Evolutionary conservation across 495 filamentous ascomycete species (phyloP).

Genomic region (Amniculicola lignicola): DNA sequence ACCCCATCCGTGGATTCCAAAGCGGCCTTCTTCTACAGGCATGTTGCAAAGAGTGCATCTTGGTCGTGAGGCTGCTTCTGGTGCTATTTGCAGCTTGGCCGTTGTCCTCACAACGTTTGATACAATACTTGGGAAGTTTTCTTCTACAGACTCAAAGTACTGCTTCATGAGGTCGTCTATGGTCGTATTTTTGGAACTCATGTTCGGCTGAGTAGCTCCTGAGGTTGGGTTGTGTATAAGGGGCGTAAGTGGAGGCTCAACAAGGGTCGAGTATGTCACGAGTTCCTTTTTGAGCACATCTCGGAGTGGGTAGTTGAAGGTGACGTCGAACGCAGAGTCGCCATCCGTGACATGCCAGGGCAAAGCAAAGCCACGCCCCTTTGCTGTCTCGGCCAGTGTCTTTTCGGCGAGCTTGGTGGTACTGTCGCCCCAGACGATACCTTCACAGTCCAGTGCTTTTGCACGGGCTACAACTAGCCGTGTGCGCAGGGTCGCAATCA

Average conservation of each 20-base stretch:
- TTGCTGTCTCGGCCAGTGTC: slow-evolving; percentile 81
- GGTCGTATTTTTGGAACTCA: slow-evolving; percentile 57
- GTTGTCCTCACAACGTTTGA: slow-evolving; percentile 89
- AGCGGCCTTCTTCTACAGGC: slow-evolving; percentile 29
- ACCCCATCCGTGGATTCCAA: slow-evolving; percentile 37
- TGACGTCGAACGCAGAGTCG: slow-evolving; percentile 55
- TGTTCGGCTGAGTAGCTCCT: slow-evolving; percentile 6
- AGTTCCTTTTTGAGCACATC: slow-evolving; percentile 82
- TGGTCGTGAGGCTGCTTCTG: neutral
- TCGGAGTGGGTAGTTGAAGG: slow-evolving; percentile 68
- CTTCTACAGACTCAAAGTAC: slow-evolving; percentile 84
- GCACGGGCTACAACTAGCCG: slow-evolving; percentile 67
- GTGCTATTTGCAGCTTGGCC: slow-evolving; percentile 58
- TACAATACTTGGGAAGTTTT: slow-evolving; percentile 85
- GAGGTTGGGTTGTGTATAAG: slow-evolving; percentile 32
- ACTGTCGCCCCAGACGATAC: slow-evolving; percentile 77
- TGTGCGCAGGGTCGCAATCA: slow-evolving; percentile 65
- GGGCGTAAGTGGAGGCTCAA: slow-evolving; percentile 49
- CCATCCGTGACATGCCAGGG: slow-evolving; percentile 81
- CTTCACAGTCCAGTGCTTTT: slow-evolving; percentile 55
- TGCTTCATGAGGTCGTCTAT: slow-evolving; percentile 88
- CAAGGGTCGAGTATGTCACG: slow-evolving; percentile 55
- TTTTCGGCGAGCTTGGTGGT: slow-evolving; percentile 85
- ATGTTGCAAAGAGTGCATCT: slow-evolving; percentile 35
- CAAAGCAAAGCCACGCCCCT: slow-evolving; percentile 78